Base-by-base conservation (phyloP, 768 basidiomycete species). In the Porphyrellus cyaneotinctus region DNA sequence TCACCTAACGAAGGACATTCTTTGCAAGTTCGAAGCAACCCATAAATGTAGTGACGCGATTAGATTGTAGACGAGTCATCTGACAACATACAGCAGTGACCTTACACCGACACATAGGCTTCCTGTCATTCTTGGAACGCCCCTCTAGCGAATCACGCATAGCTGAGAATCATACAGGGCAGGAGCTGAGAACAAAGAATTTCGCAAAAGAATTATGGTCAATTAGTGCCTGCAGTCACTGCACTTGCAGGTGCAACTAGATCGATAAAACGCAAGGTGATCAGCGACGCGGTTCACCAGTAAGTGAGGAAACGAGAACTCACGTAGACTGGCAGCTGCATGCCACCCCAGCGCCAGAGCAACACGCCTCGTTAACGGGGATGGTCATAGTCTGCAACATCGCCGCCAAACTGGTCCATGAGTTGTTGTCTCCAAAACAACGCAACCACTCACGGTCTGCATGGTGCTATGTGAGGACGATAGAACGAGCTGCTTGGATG, bases 311-410 rank as follows among this genome's bases (percentile, higher is more conserved):
- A 44, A 60, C 31, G 20, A 43, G 42, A 24, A 10, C 38, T 26
- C 35, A 36, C 61, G 28, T 41, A 4, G 58, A 50, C 28, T 36
- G 24, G 51, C 61, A 63, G 12, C 23, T 50, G 53, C 62, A 64
- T 2, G 15, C 9, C n/a, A n/a, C n/a, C 0, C 37, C 26, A 36
- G 41, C 6, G n/a, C 43, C 13, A 18, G 46, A 42, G 47, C 62
- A 63, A 54, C 61, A 63, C 22, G 61, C 53, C 33, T 57, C 45
- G 53, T 63, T 54, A n/a, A 60, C 55, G 22, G 46, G 61, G 45
- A 49, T 33, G 14, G 58, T 20, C 38, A n/a, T 51, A 38, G 45
- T 23, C 61, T 62, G 37, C 36, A 45, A 22, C 17, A 31, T 17
- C 8, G 11, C 8, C 30, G 13, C 30, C 17, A 14, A 11, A 22